Evolutionary conservation across 2,329 filamentous ascomycete species (phyloP), one percentile per base, ranked within the genome.

Genomic region (Gaeumannomyces tritici): DNA sequence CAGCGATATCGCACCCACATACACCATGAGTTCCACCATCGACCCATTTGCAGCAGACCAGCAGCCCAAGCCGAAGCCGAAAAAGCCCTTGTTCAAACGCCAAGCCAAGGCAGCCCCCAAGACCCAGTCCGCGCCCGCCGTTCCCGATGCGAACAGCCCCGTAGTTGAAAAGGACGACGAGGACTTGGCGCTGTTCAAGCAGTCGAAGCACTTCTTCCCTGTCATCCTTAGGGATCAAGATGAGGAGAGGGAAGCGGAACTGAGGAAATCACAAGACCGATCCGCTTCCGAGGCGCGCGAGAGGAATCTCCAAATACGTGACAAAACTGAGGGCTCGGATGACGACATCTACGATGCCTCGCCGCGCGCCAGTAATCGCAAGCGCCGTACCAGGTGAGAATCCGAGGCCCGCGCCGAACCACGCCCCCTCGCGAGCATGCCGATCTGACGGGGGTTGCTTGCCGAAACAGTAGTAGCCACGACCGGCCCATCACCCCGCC

Each of bases 191-290:
- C 72, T 85, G 7, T 85, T 85, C 65, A 75, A 77, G 55, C 79
- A 80, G 6, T 75, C 79, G 15, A 79, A 78, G 64, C 75, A 79
- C 63, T 81, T 83, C 69, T 81, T 79, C 60, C 74, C 77, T 7
- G 59, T 56, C 7, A 61, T 62, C 15, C 1, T 70, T 3, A 65
- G 70, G 42, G 73, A 74, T 33, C 60, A 66, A 33, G 57, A 66
- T 54, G 42, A 61, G 26, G 42, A 62, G 18, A 21, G 57, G 57
- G 8, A 60, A 62, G 18, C 57, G 59, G 61, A 57, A 35, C 61
- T 75, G 77, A n/a, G 76, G 80, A 35, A 73, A 71, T 51, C 71
- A 76, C 66, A 67, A 62, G 59, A 65, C 66, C 47, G 67, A 67
- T 6, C 64, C 24, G 54, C 55, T 47, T 42, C 63, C 8, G 64